Conservation (phyloP, 139 green algal species). For the Desmodesmus armatus region DNA sequence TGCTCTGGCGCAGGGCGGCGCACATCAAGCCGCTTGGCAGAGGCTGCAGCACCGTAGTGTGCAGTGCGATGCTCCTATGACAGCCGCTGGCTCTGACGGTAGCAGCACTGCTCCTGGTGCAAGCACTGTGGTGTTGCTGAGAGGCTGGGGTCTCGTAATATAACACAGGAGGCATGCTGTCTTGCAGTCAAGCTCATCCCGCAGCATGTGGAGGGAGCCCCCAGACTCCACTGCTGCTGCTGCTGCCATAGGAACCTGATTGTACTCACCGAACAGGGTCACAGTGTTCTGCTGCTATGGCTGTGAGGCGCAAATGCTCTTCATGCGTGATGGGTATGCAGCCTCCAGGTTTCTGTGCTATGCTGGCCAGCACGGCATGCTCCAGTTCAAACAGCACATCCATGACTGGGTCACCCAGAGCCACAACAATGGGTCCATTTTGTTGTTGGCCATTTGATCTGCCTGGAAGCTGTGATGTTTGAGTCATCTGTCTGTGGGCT, state of each 20-base stretch:
- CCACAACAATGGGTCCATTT: conserved; percentile 26
- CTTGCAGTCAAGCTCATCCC: too few relatives aligned
- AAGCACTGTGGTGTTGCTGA: neutral
- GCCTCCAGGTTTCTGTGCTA: conserved; percentile 59
- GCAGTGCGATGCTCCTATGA: neutral
- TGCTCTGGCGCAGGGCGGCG: too few relatives aligned
- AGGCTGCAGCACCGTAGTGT: neutral
- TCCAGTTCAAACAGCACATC: conserved; percentile 64
- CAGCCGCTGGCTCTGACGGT: neutral
- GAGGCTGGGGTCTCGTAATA: neutral
- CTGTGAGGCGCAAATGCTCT: conserved; percentile 37
- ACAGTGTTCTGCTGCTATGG: conserved; percentile 10
- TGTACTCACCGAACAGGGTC: conserved; percentile 13
- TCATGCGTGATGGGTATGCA: conserved; percentile 55
- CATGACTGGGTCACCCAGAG: conserved; percentile 64
- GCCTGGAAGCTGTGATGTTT: too few relatives aligned
- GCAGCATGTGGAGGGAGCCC: too few relatives aligned
- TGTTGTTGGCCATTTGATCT: neutral
- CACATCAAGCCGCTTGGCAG: too few relatives aligned
- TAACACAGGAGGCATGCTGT: too few relatives aligned
- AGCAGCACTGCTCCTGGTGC: neutral
- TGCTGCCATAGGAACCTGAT: neutral
- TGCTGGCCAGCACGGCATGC: conserved; percentile 49
- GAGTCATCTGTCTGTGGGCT: too few relatives aligned
- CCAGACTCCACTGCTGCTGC: too few relatives aligned